A percentile compares a stretch with the other conserved stretches of the same genome.
Evolutionary conservation across 495 filamentous ascomycete species (phyloP).

Genomic region (Xylaria sp.): DNA sequence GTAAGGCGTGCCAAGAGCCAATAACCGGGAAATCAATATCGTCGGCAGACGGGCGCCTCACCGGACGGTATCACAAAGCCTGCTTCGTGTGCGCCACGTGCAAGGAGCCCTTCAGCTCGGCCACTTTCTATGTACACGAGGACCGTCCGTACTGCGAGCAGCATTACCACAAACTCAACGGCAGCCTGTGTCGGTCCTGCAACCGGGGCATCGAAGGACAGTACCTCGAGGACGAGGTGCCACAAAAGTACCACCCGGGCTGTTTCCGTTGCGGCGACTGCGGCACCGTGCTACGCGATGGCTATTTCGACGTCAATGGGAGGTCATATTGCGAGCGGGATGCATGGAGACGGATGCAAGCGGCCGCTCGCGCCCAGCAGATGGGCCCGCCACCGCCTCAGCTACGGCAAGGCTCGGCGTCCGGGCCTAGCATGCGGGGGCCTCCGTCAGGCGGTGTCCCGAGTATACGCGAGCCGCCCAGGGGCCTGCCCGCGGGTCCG

Average conservation of each 20-base stretch:
- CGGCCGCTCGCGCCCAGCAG: slow-evolving; percentile 36
- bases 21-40: slow-evolving; percentile 94
- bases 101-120: slow-evolving; percentile 77
- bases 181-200: slow-evolving; percentile 80
- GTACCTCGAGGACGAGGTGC: slow-evolving; percentile 84
- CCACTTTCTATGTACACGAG: slow-evolving; percentile 90
- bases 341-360: slow-evolving; percentile 68
- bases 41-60: slow-evolving; percentile 90
- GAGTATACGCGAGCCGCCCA: slow-evolving; percentile 33
- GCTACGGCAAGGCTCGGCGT: slow-evolving; percentile 41
- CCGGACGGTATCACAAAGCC: slow-evolving; percentile 89
- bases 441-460: slow-evolving; percentile 29
- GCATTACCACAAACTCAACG: slow-evolving; percentile 93
- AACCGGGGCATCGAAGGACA: slow-evolving; percentile 89
- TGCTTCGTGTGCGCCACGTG: slow-evolving; percentile 95
- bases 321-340: slow-evolving; percentile 83
- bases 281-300: slow-evolving; percentile 64
- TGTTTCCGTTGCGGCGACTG: slow-evolving; percentile 84
- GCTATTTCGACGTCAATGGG: slow-evolving; percentile 64
- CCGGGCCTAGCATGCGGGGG: slow-evolving; percentile 42
- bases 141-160: slow-evolving; percentile 89
- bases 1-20: slow-evolving; percentile 77
- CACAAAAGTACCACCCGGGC: slow-evolving; percentile 81
- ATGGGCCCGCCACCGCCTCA: slow-evolving; percentile 34
- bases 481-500: slow-evolving; percentile 45